Evolutionary conservation across 257 asterid genomes (phyloP).

Genomic region (Solanum virginianum): DNA sequence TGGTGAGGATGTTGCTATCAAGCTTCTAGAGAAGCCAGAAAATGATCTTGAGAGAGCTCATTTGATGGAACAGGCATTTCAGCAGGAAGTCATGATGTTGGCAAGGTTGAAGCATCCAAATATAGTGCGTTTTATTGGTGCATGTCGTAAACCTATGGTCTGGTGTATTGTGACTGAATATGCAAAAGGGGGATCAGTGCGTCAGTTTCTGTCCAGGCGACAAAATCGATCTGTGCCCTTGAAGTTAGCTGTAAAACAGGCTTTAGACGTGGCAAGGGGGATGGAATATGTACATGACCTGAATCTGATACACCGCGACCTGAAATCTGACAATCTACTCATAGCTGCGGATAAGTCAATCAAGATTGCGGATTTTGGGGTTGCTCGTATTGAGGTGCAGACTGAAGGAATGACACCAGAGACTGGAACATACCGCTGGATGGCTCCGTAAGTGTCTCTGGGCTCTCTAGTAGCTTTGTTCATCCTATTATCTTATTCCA

Average conservation of each 20-base stretch:
- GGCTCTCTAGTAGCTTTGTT: neutral
- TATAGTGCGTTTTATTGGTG: constrained; percentile 88
- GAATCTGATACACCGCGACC: constrained; percentile 79
- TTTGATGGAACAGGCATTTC: constrained; percentile 93
- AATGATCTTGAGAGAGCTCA: constrained; percentile 71
- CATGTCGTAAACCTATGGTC: constrained; percentile 88
- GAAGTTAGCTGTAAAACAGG: constrained; percentile 97
- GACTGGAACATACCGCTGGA: constrained; percentile 98
- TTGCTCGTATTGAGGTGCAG: constrained; percentile 93
- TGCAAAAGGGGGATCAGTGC: constrained; percentile 92
- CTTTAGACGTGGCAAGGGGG: constrained; percentile 91
- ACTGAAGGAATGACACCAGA: constrained; percentile 99
- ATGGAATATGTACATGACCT: constrained; percentile 90
- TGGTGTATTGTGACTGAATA: constrained; percentile 97
- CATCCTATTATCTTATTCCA: neutral
- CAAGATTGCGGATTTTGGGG: constrained; percentile 95
- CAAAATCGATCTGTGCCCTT: constrained; percentile 80
- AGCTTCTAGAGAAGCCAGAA: constrained; percentile 87
- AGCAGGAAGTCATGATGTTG: constrained; percentile 97
- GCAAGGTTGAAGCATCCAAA: constrained; percentile 77
- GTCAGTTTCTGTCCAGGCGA: constrained; percentile 72
- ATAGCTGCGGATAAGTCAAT: constrained; percentile 85
- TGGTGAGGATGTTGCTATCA: constrained; percentile 90
- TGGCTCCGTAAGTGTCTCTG: constrained; percentile 86
- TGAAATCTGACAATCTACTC: constrained; percentile 90